Evolutionary conservation across 2,329 filamentous ascomycete genomes (phyloP).

Genomic region (Ceratocystis ficicola): DNA sequence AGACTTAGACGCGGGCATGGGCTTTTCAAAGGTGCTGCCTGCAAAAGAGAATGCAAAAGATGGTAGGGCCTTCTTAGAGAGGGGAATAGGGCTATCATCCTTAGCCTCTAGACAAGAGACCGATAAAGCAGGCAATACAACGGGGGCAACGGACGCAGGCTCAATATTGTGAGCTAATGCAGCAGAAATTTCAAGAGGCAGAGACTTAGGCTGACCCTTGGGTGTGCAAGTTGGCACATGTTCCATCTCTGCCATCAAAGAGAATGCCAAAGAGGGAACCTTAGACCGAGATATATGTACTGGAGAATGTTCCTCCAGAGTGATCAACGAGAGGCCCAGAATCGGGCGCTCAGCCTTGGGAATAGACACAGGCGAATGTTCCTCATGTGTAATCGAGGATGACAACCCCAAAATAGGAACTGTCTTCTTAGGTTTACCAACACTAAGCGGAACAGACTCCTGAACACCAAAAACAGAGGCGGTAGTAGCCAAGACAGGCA

Average conservation of each 20-base stretch:
- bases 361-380: conserved; percentile 24
- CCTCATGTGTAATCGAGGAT: neutral
- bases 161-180: conserved; percentile 29
- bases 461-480: conserved; percentile 28
- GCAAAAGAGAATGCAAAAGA: conserved; percentile 2
- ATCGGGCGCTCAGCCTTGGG: conserved; percentile 27
- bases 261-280: conserved; percentile 28
- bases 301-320: conserved; percentile 17
- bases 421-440: conserved; percentile 25
- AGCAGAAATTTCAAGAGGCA: conserved; percentile 11
- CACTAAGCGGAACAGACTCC: conserved; percentile 27
- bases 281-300: conserved; percentile 27
- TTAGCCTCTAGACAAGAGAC: neutral
- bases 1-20: neutral
- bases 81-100: neutral
- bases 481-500: conserved; percentile 26
- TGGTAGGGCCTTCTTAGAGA: neutral
- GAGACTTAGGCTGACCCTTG: neutral
- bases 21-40: neutral
- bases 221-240: neutral
- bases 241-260: conserved; percentile 15
- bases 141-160: conserved; percentile 23
- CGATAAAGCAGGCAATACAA: neutral
- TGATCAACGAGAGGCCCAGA: conserved; percentile 27
- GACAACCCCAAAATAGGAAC: conserved; percentile 25